phyloP scores from a whole-genome alignment of 495 filamentous ascomycete genomes.

The Schizothecium vesticola region DNA sequence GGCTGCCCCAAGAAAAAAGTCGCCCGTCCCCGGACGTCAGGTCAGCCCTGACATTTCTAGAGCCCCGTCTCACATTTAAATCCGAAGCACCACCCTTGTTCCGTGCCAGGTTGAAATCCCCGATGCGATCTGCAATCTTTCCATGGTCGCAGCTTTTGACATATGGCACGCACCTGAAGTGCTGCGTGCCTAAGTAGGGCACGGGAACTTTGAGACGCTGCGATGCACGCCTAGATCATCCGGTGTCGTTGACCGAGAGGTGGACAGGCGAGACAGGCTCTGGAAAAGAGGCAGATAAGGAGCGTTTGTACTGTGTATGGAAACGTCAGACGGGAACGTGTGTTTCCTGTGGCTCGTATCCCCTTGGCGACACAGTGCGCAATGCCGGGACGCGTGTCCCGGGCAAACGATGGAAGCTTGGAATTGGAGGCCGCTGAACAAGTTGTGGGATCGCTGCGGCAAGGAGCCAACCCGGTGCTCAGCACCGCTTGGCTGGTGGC shows the following conservation, averaged over 20 bases:
- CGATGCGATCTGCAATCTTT: background rate
- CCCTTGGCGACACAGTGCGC: background rate
- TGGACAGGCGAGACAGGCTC: background rate
- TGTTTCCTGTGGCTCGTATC: background rate
- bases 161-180: background rate
- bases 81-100: background rate
- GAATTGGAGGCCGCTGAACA: background rate
- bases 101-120: background rate
- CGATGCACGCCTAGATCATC: background rate
- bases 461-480: background rate
- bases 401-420: background rate
- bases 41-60: too few relatives aligned
- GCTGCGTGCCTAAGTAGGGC: background rate
- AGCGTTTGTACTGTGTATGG: background rate
- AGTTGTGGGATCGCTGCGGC: too few relatives aligned
- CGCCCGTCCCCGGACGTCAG: background rate
- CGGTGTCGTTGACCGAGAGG: background rate
- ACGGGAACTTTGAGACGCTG: background rate
- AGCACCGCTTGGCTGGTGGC: background rate
- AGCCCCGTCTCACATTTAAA: background rate
- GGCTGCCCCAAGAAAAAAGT: background rate
- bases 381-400: background rate
- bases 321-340: background rate
- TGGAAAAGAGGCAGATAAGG: background rate
- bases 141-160: background rate